Evolutionary conservation across 2,329 filamentous ascomycete species (phyloP), one percentile per base, ranked within the genome.

Genomic region (Diaporthe eres): DNA sequence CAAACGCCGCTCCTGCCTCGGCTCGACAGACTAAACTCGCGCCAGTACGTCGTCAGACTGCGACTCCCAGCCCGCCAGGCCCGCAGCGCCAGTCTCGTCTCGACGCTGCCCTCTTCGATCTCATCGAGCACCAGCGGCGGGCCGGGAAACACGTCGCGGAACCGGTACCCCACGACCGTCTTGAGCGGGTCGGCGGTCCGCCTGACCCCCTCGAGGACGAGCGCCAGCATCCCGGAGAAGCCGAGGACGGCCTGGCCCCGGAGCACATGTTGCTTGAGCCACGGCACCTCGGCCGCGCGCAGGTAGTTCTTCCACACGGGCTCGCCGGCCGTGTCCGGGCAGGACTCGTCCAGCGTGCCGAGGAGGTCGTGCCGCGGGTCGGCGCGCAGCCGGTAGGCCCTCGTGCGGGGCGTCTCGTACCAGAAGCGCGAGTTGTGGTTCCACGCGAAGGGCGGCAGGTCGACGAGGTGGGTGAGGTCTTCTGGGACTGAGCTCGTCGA

Each of bases 361-460:
- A 76, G 71, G 10, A 76, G 74, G 55, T 76, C 74, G 51, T 76
- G 74, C 22, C 31, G 42, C 1, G 55, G 12, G n/a, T 68, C 71
- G 12, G 25, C 42, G 25, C 61, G 71, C 61, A 73, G 28, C 15
- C 74, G 60, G 70, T 72, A 76, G 8, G 71, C 74, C 44, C 37
- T 42, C 3, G 70, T 73, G 28, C 70, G 51, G 8, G 44, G 82
- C 0, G 84, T 81, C 72, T 85, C 83, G 51, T 81, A 81, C 86
- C 86, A 88, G 77, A 85, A 85, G 34, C 82, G 80, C 2, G 81
- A 82, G 22, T 82, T 81, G 78, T 88, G 86, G 75, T 88, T 86
- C 87, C 87, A 89, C 5, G 85, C 83, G 77, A 88, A 89, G 2
- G 80, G 80, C 5, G 87, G 87, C 6, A 89, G 78, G 78, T 84